Conservation (phyloP, 768 basidiomycete species). For the Leccinum boreale region DNA sequence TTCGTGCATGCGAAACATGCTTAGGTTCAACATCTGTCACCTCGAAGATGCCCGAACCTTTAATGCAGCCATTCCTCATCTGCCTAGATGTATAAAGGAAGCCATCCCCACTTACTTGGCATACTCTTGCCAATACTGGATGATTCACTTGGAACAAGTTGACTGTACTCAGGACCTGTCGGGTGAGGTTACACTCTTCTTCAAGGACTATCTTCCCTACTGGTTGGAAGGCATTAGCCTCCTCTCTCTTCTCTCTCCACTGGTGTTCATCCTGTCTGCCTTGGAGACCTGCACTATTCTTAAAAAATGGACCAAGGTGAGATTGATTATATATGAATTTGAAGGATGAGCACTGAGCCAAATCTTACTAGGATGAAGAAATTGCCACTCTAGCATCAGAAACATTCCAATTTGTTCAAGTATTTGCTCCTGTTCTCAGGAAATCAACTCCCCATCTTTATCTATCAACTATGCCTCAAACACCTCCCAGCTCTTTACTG, state of each 20-base stretch:
- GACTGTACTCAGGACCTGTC: background rate
- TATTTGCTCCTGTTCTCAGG: background rate
- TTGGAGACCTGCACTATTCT: background rate
- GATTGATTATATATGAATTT: background rate
- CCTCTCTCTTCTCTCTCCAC: background rate
- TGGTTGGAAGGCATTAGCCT: background rate
- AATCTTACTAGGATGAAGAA: background rate
- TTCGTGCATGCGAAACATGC: background rate
- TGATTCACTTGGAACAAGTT: background rate
- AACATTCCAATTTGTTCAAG: constrained; percentile 2
- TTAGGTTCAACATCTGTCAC: background rate
- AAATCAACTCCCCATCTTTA: background rate
- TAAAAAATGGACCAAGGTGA: background rate
- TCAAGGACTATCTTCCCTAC: background rate
- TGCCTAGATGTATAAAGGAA: background rate
- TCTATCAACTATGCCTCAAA: background rate
- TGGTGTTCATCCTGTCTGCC: background rate
- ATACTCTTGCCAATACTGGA: background rate
- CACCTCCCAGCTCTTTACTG: background rate
- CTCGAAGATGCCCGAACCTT: background rate
- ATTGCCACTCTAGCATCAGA: background rate
- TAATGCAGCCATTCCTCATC: background rate
- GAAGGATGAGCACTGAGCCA: background rate
- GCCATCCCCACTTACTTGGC: background rate
- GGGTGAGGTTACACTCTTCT: background rate